Base-by-base conservation (phyloP, 2,329 filamentous ascomycete genomes). In the Penicillium expansum region DNA sequence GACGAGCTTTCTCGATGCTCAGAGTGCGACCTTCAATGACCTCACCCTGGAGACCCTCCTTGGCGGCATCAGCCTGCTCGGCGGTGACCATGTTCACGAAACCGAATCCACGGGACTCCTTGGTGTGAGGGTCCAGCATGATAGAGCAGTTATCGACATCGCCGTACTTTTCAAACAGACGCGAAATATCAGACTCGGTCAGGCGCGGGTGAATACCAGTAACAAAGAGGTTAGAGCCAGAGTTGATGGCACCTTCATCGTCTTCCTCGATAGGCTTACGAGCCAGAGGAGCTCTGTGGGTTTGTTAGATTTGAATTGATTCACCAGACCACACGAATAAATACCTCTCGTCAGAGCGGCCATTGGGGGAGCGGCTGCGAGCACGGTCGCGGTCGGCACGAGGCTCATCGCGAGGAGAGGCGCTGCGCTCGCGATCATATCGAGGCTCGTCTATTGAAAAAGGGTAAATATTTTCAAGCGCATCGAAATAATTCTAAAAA, bases 111-210 rank as follows among this genome's bases (percentile, higher is more conserved):
- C 94, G 94, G 67, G 93, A 97, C 79, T 99, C 94, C 80, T 96
- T 96, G 71, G 91, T 95, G 78, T 99, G 94, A 61, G 94, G 94
- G 73, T 99, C 94, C 71, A 93, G 87, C 94, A 99, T 99, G 80
- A 99, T 99, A 77, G 97, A 95, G 81, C 93, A 97, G 80, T 95
- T 97, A 80, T 97, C 93, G 51, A 99, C 94, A 74, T 96, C 92
- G 67, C 94, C 94, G 71, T 97, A 97, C 79, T 97, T 99, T 80
- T 97, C 92, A 72, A 99, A 99, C 65, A 99, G 87, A 75, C 92
- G 92, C 53, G 90, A 89, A 60, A 99, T 91, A 73, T 97, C 94
- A 16, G 87, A 84, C 76, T 99, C 94, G 47, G 85, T 87, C 65
- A 99, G 85, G 69, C 90, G 90, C 56, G 94, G 94, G 76, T 97